These are phyloP conservation scores for Tricholoma flavovirens DNA, from an alignment of 768 basidiomycete species.

Conservation along the genomic window DNA sequence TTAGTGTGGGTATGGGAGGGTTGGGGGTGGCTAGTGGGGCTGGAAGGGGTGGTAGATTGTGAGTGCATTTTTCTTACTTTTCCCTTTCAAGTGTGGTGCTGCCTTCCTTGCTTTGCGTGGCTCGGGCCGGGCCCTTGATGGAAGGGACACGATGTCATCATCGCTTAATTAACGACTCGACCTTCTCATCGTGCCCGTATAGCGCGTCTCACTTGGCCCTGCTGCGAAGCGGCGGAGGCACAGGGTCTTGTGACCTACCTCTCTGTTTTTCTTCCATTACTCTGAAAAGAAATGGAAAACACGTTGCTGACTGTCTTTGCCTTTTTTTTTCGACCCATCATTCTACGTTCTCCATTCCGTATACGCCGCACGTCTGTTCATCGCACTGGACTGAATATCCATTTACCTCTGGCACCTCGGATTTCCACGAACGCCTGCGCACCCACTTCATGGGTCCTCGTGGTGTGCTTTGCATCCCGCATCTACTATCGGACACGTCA, in stretches of 20 bases:
- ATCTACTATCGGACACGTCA: neutral
- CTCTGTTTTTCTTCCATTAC: neutral
- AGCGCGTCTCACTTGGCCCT: too few species aligned
- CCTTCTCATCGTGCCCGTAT: too few species aligned
- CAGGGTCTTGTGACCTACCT: neutral
- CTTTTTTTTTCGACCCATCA: neutral
- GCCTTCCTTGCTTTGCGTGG: neutral
- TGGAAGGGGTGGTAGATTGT: conserved; percentile 32
- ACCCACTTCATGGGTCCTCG: neutral
- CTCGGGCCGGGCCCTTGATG: neutral
- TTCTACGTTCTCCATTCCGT: conserved; percentile 1
- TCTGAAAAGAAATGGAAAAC: neutral
- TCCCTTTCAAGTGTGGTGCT: neutral
- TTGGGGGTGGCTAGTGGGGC: conserved; percentile 32
- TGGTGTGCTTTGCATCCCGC: neutral
- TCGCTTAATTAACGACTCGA: neutral
- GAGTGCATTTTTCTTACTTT: conserved; percentile 21
- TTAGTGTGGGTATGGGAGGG: conserved; percentile 43
- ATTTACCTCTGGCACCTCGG: neutral
- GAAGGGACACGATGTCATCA: neutral
- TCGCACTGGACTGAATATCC: too few species aligned
- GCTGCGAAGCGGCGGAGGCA: neutral
- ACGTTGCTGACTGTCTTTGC: conserved; percentile 11
- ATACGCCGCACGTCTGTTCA: neutral
- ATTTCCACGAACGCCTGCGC: neutral